A percentile compares a stretch with the other conserved stretches of the same genome.
Evolutionary conservation across 768 basidiomycete genomes (phyloP).

Genomic region (Lentinula lateritia): DNA sequence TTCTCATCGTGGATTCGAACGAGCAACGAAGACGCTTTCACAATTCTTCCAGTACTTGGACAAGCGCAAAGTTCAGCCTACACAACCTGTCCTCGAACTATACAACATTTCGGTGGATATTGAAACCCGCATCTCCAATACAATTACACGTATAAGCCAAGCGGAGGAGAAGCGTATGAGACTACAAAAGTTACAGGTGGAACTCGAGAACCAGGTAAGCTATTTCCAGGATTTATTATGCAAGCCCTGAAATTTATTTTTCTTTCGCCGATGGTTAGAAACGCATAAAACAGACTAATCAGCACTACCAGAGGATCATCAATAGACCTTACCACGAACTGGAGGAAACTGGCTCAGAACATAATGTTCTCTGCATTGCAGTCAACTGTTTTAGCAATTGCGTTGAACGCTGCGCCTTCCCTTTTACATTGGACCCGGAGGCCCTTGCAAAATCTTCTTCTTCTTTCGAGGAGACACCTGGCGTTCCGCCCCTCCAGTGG

Average conservation of each 20-base stretch:
- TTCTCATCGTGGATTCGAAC: slow-evolving; percentile 2
- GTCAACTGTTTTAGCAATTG: slow-evolving; percentile 13
- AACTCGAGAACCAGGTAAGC: slow-evolving; percentile 2
- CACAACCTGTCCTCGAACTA: slow-evolving; percentile 8
- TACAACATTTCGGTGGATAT: slow-evolving; percentile 9
- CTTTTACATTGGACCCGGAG: slow-evolving; percentile 11
- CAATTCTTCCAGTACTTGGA: slow-evolving; percentile 13
- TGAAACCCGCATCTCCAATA: slow-evolving; percentile 10
- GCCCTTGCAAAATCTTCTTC: neutral
- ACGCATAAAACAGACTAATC: slow-evolving; percentile 5
- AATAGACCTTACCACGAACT: neutral
- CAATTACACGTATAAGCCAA: slow-evolving; percentile 10
- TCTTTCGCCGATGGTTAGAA: neutral
- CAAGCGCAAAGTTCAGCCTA: slow-evolving; percentile 10
- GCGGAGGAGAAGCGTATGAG: slow-evolving; percentile 8
- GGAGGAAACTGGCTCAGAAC: neutral
- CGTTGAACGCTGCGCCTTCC: slow-evolving; percentile 2
- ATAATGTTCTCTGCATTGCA: slow-evolving; percentile 9
- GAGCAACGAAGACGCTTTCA: slow-evolving; percentile 6
- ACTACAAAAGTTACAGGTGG: slow-evolving; percentile 2
- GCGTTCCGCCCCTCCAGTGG: neutral
- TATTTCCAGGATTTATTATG: neutral
- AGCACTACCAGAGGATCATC: slow-evolving; percentile 8
- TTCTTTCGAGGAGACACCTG: neutral
- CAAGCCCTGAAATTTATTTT: neutral